phyloP scores from a whole-genome alignment of 2,329 filamentous ascomycete genomes.

The Colletotrichum destructivum region DNA sequence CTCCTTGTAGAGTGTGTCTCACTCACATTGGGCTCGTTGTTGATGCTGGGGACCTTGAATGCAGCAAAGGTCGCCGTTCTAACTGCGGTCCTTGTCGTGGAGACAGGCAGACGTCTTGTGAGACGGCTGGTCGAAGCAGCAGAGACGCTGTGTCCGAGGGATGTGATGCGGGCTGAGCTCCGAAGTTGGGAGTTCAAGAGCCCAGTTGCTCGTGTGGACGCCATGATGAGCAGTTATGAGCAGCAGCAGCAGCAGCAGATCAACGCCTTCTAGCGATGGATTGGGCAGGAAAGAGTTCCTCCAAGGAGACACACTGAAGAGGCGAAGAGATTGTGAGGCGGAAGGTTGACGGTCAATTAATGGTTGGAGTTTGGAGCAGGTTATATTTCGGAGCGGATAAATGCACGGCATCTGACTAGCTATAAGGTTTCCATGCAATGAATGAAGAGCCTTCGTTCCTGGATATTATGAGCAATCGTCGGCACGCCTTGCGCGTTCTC shows the following conservation, averaged over 20 bases:
- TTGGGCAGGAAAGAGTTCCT: background rate
- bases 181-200: constrained; percentile 41
- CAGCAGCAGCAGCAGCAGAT: background rate
- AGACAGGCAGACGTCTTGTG: constrained; percentile 15
- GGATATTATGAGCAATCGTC: constrained; percentile 7
- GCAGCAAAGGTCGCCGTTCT: constrained; percentile 76
- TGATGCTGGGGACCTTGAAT: constrained; percentile 89
- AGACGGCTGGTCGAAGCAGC: constrained; percentile 9
- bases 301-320: background rate
- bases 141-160: constrained; percentile 24
- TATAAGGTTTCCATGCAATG: constrained; percentile 29
- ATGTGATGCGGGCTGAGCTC: constrained; percentile 30
- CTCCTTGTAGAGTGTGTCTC: constrained; percentile 25
- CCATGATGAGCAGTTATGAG: constrained; percentile 31
- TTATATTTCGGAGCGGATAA: background rate
- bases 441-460: constrained; percentile 27
- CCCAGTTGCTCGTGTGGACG: constrained; percentile 38
- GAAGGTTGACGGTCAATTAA: constrained; percentile 7
- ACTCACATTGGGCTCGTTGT: constrained; percentile 96
- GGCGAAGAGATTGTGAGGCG: background rate
- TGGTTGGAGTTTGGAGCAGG: background rate
- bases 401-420: constrained; percentile 14
- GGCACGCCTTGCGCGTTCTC: background rate
- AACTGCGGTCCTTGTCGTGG: constrained; percentile 48
- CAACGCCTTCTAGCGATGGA: background rate